These are phyloP conservation scores for Tetracladium maxilliforme DNA, from an alignment of 2,329 filamentous ascomycete genomes.

Conservation along the genomic window DNA sequence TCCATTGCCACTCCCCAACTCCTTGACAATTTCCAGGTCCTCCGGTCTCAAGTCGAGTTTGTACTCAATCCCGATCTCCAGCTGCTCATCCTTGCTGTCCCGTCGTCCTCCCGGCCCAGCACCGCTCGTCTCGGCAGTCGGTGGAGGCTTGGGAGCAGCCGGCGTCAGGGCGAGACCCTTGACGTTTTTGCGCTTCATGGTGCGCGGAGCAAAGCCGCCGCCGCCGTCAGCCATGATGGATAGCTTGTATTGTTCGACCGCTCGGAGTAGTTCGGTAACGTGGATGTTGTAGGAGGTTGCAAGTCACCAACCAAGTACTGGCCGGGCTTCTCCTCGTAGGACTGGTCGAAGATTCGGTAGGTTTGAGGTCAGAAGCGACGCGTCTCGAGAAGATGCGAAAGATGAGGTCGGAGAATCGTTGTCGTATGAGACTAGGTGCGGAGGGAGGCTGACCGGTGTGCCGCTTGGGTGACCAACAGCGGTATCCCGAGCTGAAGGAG, in stretches of 20 bases:
- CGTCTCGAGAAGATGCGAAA: too few species aligned
- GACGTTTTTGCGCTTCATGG: constrained; percentile 98
- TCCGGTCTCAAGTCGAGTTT: constrained; percentile 83
- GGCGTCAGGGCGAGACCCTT: constrained; percentile 85
- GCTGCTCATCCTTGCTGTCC: constrained; percentile 46
- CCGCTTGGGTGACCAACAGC: too few species aligned
- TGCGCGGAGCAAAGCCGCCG: constrained; percentile 49
- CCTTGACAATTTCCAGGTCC: constrained; percentile 84
- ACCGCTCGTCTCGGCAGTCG: constrained; percentile 57
- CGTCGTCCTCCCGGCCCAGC: constrained; percentile 44
- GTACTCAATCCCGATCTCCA: constrained; percentile 97
- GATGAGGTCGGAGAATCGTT: too few species aligned
- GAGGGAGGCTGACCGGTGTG: too few species aligned
- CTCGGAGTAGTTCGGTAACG: constrained; percentile 5
- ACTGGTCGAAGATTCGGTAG: too few species aligned
- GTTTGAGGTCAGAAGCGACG: too few species aligned
- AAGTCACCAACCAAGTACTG: too few species aligned
- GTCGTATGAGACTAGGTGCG: too few species aligned
- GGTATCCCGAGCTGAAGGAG: too few species aligned
- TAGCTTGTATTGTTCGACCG: too few species aligned
- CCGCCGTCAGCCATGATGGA: constrained; percentile 33
- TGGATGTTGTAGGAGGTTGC: background rate
- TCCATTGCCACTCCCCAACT: constrained; percentile 90
- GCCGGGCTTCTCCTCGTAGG: too few species aligned
- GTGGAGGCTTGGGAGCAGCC: constrained; percentile 55